A percentile compares a stretch with the other conserved stretches of the same genome.
Evolutionary conservation across 2,329 filamentous ascomycete genomes (phyloP).

Genomic region (Alternaria tenuissima): DNA sequence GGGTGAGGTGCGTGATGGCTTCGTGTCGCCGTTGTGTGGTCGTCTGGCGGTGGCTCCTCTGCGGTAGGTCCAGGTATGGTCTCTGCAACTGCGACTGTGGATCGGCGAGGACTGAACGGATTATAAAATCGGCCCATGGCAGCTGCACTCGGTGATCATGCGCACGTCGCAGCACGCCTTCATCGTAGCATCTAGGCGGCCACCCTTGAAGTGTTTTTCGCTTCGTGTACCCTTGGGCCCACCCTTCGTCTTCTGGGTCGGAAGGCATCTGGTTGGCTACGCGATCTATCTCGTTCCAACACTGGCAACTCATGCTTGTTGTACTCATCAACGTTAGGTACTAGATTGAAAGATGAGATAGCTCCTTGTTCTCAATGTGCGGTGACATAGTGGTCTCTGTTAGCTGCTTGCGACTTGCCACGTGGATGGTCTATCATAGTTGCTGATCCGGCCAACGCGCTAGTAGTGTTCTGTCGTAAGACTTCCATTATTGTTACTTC

Average conservation of each 20-base stretch:
- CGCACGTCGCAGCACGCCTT: not conserved
- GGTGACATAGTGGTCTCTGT: not conserved
- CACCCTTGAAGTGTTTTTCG: not conserved
- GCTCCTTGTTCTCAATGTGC: not conserved
- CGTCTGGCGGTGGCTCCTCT: not conserved
- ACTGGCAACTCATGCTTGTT: not conserved
- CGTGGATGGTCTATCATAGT: not conserved
- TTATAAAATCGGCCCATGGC: slow-evolving; percentile 6
- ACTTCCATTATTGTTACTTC: not conserved
- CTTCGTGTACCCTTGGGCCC: not conserved
- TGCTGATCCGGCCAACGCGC: not conserved
- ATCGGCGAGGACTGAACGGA: not conserved
- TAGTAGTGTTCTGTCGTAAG: too few species aligned
- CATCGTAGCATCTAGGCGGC: not conserved
- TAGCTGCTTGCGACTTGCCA: not conserved
- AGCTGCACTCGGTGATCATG: not conserved
- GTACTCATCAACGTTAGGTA: not conserved
- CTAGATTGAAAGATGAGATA: not conserved
- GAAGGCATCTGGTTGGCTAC: not conserved
- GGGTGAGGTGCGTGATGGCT: not conserved
- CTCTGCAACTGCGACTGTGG: not conserved
- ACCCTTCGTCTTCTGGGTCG: not conserved
- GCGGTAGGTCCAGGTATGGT: not conserved
- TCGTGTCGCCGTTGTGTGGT: not conserved
- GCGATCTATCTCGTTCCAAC: not conserved